Conservation (phyloP, 768 basidiomycete genomes). For the Tulasnella sp. region DNA sequence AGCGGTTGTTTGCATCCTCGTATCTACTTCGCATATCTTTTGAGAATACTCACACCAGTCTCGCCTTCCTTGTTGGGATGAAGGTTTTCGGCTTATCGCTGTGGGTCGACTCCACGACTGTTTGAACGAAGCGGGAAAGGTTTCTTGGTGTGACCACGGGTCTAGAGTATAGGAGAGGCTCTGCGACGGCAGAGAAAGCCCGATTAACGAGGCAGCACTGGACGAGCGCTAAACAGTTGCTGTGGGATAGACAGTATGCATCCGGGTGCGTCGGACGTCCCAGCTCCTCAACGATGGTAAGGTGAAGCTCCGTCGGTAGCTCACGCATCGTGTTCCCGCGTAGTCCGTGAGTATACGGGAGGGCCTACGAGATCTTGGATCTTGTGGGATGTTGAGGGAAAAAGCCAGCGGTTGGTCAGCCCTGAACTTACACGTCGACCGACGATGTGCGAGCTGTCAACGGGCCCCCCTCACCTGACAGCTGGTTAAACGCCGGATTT, state of each 20-base stretch:
- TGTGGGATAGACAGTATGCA: conserved; percentile 2
- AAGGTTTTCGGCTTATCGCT: conserved; percentile 14
- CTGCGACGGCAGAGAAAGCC: neutral
- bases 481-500: conserved; percentile 6
- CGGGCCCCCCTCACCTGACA: conserved; percentile 4
- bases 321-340: conserved; percentile 18
- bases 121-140: neutral
- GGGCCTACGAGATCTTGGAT: neutral
- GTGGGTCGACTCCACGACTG: neutral
- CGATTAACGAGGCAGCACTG: neutral
- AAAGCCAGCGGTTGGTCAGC: neutral
- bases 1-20: neutral
- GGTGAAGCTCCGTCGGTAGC: conserved; percentile 20
- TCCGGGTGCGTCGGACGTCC: conserved; percentile 23
- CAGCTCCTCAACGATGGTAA: conserved; percentile 25
- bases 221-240: conserved; percentile 3
- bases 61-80: conserved; percentile 12
- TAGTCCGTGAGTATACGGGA: conserved; percentile 3
- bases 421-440: conserved; percentile 10
- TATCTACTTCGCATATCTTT: neutral
- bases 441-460: conserved; percentile 9
- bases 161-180: conserved; percentile 24
- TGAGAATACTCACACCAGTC: conserved; percentile 20
- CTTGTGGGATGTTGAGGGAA: conserved; percentile 8
- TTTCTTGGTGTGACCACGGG: conserved; percentile 9